Conservation (phyloP, 805 yeast species). For the Candida michaelii region DNA sequence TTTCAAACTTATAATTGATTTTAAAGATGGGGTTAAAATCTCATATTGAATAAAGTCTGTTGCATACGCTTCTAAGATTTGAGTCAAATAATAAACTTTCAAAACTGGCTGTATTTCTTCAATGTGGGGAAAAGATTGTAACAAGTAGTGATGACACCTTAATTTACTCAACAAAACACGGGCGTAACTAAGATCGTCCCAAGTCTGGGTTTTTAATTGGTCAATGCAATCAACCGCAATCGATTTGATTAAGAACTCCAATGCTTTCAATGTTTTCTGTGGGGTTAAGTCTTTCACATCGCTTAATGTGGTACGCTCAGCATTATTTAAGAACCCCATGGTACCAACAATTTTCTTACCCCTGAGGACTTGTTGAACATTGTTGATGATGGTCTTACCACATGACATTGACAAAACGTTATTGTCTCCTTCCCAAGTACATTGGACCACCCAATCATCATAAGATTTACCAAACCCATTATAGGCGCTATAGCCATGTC, state of each 20-base stretch:
- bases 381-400: conserved; percentile 72
- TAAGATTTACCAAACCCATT: conserved; percentile 87
- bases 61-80: conserved; percentile 64
- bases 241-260: conserved; percentile 41
- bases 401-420: conserved; percentile 79
- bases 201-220: conserved; percentile 35
- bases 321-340: conserved; percentile 40
- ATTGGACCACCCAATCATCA: conserved; percentile 95
- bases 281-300: conserved; percentile 23
- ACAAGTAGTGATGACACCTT: conserved; percentile 49
- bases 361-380: conserved; percentile 35
- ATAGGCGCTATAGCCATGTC: conserved; percentile 94
- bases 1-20: conserved; percentile 10
- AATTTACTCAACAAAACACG: conserved; percentile 50
- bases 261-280: conserved; percentile 28
- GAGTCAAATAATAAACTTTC: conserved; percentile 54
- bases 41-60: conserved; percentile 63
- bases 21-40: conserved; percentile 10
- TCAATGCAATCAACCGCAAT: conserved; percentile 31
- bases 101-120: conserved; percentile 52
- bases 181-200: conserved; percentile 48
- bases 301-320: conserved; percentile 20
- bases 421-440: conserved; percentile 99
- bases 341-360: conserved; percentile 49
- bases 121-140: conserved; percentile 35